Evolutionary conservation across 2,329 filamentous ascomycete genomes (phyloP).

Genomic region (Hymenoscyphus salicellus): DNA sequence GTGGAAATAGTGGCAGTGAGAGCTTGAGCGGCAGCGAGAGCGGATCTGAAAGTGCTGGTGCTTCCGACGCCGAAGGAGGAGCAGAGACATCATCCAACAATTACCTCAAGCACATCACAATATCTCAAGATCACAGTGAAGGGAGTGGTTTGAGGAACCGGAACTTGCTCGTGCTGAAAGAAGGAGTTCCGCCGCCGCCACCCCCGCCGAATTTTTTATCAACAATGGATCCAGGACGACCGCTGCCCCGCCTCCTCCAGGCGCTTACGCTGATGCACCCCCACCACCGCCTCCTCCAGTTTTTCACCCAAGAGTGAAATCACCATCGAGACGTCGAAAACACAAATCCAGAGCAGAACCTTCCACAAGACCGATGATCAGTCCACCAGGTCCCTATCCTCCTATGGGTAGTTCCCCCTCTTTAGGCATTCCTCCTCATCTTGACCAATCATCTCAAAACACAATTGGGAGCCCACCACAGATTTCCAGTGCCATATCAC

Average conservation of each 20-base stretch:
- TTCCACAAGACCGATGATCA: background rate
- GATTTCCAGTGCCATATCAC: background rate
- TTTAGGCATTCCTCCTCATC: background rate
- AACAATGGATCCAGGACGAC: background rate
- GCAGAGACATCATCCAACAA: background rate
- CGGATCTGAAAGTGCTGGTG: background rate
- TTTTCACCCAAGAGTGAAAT: background rate
- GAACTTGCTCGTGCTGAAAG: background rate
- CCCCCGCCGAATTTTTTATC: background rate
- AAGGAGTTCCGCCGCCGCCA: background rate
- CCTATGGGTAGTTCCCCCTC: background rate
- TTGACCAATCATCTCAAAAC: background rate
- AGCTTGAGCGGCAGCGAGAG: background rate
- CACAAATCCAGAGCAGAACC: background rate
- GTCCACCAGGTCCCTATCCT: background rate
- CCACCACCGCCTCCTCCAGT: background rate
- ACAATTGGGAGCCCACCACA: background rate
- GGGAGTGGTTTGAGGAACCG: background rate
- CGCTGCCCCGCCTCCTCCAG: background rate
- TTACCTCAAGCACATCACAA: background rate
- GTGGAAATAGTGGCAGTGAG: background rate
- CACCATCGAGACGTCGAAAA: background rate
- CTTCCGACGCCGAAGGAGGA: background rate
- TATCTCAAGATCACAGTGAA: background rate
- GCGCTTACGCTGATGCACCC: background rate